Conservation (phyloP, 2,329 filamentous ascomycete species). For the Aspergillus puulaauensis region DNA sequence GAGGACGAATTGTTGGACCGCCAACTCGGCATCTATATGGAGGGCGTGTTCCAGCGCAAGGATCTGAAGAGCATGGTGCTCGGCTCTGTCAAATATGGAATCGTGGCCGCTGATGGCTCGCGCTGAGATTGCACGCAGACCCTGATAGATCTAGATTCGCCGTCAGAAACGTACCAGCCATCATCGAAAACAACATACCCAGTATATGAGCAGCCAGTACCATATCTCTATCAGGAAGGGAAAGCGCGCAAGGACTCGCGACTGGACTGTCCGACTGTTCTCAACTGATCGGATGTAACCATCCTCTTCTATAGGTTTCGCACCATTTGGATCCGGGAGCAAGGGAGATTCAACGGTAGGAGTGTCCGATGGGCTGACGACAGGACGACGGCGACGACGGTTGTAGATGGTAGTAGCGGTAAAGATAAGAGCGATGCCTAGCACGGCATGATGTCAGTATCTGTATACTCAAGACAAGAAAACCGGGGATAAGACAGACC, state of each 20-base stretch:
- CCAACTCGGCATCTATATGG: conserved; percentile 42
- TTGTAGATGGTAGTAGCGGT: conserved; percentile 17
- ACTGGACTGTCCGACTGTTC: conserved; percentile 16
- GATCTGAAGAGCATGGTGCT: conserved; percentile 43
- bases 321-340: conserved; percentile 8
- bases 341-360: conserved; percentile 16
- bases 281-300: not conserved
- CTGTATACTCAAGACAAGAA: not conserved
- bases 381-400: conserved; percentile 6
- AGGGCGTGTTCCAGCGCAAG: conserved; percentile 40
- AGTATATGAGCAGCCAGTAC: conserved; percentile 35
- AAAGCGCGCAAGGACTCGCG: conserved; percentile 25
- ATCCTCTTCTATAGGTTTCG: conserved; percentile 1
- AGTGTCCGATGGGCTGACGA: not conserved
- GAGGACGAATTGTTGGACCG: conserved; percentile 43
- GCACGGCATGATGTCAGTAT: not conserved
- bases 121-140: conserved; percentile 45
- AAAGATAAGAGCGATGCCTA: conserved; percentile 17
- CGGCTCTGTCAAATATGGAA: conserved; percentile 38
- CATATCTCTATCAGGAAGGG: conserved; percentile 34
- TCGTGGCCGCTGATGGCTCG: conserved; percentile 41
- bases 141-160: conserved; percentile 40
- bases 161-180: not conserved
- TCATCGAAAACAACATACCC: conserved; percentile 19
- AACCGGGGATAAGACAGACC: conserved; percentile 10